Conservation (phyloP, 2,329 filamentous ascomycete species). For the Cladosporium cucumerinum region DNA sequence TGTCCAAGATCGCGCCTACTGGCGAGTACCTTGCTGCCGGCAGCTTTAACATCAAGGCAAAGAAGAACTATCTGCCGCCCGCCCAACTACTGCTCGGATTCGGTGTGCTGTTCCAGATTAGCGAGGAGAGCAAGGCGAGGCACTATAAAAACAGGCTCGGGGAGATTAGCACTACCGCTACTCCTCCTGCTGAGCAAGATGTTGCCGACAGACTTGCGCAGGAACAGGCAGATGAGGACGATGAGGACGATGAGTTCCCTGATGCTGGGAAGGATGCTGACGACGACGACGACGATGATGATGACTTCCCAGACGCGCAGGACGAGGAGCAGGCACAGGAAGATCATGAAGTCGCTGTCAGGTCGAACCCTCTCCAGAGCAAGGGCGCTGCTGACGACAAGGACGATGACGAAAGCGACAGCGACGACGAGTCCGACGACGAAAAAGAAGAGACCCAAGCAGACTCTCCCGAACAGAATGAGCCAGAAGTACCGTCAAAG, state of each 20-base stretch:
- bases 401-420: constrained; percentile 27
- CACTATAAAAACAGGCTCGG: constrained; percentile 71
- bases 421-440: constrained; percentile 23
- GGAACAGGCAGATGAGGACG: constrained; percentile 40
- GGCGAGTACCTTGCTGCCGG: constrained; percentile 79
- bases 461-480: constrained; percentile 18
- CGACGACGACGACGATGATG: constrained; percentile 22
- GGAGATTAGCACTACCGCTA: constrained; percentile 27
- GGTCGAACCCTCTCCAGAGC: constrained; percentile 16
- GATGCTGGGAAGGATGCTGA: constrained; percentile 36
- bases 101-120: constrained; percentile 82
- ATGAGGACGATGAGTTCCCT: constrained; percentile 40
- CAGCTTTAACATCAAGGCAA: constrained; percentile 75
- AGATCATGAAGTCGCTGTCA: constrained; percentile 21
- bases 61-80: constrained; percentile 88
- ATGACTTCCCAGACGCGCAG: constrained; percentile 20
- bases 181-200: constrained; percentile 25
- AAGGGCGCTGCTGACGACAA: constrained; percentile 27
- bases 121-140: constrained; percentile 76
- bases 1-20: constrained; percentile 75
- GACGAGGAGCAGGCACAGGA: constrained; percentile 27
- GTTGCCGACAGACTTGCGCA: constrained; percentile 28
- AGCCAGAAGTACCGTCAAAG: constrained; percentile 18
- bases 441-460: constrained; percentile 28
- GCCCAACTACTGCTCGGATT: constrained; percentile 85